Evolutionary conservation across 257 asterid species (phyloP), one percentile per base, ranked within the genome.

Genomic region (Dorcoceras hygrometricum): DNA sequence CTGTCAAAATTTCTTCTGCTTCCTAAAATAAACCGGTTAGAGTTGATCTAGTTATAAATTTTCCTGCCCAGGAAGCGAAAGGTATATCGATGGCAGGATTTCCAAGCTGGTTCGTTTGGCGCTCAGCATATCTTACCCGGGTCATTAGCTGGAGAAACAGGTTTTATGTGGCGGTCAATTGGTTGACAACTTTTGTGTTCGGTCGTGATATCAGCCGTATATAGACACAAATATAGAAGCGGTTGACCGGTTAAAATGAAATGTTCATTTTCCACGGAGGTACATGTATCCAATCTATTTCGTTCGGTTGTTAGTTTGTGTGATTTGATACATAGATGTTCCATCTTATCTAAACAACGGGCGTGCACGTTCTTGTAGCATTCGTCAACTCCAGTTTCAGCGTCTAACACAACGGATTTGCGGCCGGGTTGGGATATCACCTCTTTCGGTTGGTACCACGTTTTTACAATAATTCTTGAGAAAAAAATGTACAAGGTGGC

Each of bases 121-220:
- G 96, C 24, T 93, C 99, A 1, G 97, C 99, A 0, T 93, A 93
- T 77, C 86, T 93, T 12, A 90, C 99, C 16, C 88, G 99, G 6
- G 95, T 93, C 27, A 70, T 93, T 48, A 93, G 99, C 89, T 83
- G 95, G 95, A 88, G 97, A 85, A 93, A 93, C 86, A 84, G 94
- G 64, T 85, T 93, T 63, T 90, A 93, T 32, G 96, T 93, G 31
- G 85, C 89, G 1, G 76, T 86, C 72, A 90, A 90, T 62, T 93
- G 97, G 97, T 54, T 86, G 64, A 93, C 99, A 0, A 93, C 99
- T 22, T 73, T 93, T 0, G 76, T 90, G 23, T 93, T 93, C 64
- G 99, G 97, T 65, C 96, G 96, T 4, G 97, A 93, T 74, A 88
- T 89, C 28, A 89, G 95, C 65, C 86, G 98, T 67, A 78, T 89